These are phyloP conservation scores for Coemansia sp. DNA, from an alignment of 192 early-diverging fungal genomes.

Conservation along the genomic window DNA sequence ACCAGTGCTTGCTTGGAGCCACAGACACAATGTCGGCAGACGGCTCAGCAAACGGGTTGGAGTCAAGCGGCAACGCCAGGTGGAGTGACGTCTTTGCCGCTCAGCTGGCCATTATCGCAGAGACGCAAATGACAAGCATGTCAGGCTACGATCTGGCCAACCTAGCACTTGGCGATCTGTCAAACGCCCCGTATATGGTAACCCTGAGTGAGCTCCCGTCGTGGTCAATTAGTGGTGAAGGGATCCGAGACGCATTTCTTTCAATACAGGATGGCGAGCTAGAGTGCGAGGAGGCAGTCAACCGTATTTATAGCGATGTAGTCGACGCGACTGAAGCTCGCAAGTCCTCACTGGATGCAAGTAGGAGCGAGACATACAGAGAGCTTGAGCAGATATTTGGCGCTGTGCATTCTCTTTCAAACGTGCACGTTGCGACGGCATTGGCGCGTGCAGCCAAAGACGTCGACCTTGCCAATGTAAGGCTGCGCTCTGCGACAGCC, in stretches of 20 bases:
- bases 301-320: neutral
- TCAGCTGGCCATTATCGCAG: neutral
- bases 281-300: neutral
- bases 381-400: constrained; percentile 3
- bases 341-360: neutral
- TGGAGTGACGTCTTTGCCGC: neutral
- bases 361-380: neutral
- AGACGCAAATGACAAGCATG: neutral
- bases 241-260: constrained; percentile 4
- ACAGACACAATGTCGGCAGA: neutral
- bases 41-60: neutral
- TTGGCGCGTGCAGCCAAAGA: constrained; percentile 14
- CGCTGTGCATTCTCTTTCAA: neutral
- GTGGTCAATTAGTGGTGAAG: constrained; percentile 6
- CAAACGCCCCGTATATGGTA: neutral
- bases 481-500: neutral
- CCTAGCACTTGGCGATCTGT: neutral
- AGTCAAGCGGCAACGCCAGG: neutral
- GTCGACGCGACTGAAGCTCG: neutral
- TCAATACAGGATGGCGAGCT: neutral
- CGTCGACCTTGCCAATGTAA: constrained; percentile 7
- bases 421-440: neutral
- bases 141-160: neutral
- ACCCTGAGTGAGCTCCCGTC: constrained; percentile 14
- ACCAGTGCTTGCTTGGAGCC: constrained; percentile 5